Conservation (phyloP, 148 eudicot genomes). For the Amaranthus palmeri region DNA sequence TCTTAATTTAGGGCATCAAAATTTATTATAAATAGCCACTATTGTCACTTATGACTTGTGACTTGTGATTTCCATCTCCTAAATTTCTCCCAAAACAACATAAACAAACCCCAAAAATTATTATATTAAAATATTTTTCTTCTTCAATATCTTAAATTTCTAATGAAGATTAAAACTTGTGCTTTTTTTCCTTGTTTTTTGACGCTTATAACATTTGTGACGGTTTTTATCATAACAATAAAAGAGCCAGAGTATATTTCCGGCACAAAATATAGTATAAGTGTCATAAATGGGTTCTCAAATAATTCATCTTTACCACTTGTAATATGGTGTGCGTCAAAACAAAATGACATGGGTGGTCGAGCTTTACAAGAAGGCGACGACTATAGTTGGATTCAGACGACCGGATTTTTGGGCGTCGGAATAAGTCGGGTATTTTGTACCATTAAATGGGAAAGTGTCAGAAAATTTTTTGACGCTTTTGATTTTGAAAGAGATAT, state of each 20-base stretch:
- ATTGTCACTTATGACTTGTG: too few species aligned
- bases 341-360: slow-evolving; percentile 45
- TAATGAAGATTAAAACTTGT: slow-evolving; percentile 6
- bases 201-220: slow-evolving; percentile 22
- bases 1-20: too few species aligned
- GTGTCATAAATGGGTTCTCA: slow-evolving; percentile 51
- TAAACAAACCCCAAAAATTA: too few species aligned
- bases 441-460: slow-evolving; percentile 53
- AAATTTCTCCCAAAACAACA: too few species aligned
- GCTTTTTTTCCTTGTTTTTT: slow-evolving; percentile 17
- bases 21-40: too few species aligned
- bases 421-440: slow-evolving; percentile 28
- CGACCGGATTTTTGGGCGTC: slow-evolving; percentile 21
- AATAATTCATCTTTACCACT: slow-evolving; percentile 60
- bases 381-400: slow-evolving; percentile 46
- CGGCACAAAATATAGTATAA: slow-evolving; percentile 29
- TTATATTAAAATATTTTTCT: too few species aligned
- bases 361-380: slow-evolving; percentile 70
- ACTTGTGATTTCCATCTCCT: too few species aligned
- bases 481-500: slow-evolving; percentile 36
- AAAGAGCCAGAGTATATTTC: slow-evolving; percentile 16
- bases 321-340: slow-evolving; percentile 55
- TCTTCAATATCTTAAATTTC: too few species aligned
- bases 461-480: slow-evolving; percentile 35
- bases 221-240: slow-evolving; percentile 20